A percentile compares a stretch with the other conserved stretches of the same genome.
Evolutionary conservation across 2,329 filamentous ascomycete species (phyloP).

Genomic region (Colletotrichum filicis): DNA sequence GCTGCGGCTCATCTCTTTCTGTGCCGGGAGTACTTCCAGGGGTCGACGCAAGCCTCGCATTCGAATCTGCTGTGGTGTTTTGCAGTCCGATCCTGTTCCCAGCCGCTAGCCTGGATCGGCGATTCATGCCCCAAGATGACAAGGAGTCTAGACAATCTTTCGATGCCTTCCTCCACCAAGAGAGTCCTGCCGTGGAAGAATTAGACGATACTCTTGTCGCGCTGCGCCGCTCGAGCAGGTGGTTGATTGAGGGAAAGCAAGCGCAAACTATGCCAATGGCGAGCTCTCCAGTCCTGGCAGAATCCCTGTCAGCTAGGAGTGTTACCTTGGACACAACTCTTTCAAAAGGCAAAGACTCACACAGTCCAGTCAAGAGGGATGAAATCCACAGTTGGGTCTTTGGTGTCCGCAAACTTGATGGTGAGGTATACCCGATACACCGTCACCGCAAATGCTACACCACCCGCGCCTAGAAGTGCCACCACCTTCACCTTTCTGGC

Average conservation of each 20-base stretch:
- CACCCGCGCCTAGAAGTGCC: conserved; percentile 44
- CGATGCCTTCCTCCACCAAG: conserved; percentile 5
- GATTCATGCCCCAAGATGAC: conserved; percentile 5
- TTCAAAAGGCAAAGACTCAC: conserved; percentile 13
- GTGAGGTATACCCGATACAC: conserved; percentile 40
- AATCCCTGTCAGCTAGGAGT: neutral
- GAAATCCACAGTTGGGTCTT: conserved; percentile 41
- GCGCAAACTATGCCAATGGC: conserved; percentile 36
- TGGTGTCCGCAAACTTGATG: conserved; percentile 36
- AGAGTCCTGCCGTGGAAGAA: neutral
- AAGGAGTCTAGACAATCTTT: neutral
- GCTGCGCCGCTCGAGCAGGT: conserved; percentile 31
- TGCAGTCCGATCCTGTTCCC: neutral
- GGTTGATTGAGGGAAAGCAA: conserved; percentile 36
- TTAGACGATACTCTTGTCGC: neutral
- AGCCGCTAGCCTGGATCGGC: neutral
- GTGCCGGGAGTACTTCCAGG: neutral
- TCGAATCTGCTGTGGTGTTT: neutral
- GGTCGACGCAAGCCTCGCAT: neutral
- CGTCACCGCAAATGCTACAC: conserved; percentile 42
- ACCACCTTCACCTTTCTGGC: conserved; percentile 46
- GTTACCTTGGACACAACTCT: neutral
- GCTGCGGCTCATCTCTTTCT: conserved; percentile 12
- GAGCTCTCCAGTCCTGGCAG: conserved; percentile 33
- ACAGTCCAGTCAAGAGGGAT: conserved; percentile 33